These are phyloP conservation scores for Phytophthora niederhauseri DNA, from an alignment of 352 stramenopile species.

Conservation along the genomic window DNA sequence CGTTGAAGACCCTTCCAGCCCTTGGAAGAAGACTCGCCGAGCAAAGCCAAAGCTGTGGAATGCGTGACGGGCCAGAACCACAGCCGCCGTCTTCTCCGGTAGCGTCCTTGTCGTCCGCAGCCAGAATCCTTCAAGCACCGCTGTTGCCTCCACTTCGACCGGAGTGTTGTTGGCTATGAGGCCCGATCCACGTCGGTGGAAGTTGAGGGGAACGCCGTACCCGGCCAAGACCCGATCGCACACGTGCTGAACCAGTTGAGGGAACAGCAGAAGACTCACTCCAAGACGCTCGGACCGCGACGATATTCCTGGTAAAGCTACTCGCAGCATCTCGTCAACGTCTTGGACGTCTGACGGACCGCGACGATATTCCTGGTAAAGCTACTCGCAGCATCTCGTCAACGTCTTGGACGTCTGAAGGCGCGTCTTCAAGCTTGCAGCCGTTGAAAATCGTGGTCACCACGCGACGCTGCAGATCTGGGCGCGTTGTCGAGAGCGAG, in stretches of 20 bases:
- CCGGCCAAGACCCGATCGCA: conserved; percentile 40
- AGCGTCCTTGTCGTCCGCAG: conserved; percentile 19
- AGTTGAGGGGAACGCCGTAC: conserved; percentile 27
- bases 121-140: conserved; percentile 25
- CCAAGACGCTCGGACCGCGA: conserved; percentile 31
- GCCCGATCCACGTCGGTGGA: conserved; percentile 12
- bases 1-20: conserved; percentile 7
- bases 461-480: conserved; percentile 25
- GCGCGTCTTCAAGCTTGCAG: conserved; percentile 1
- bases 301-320: not conserved
- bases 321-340: conserved; percentile 7
- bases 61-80: conserved; percentile 28
- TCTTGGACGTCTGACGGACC: not conserved
- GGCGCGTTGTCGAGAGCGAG: not conserved
- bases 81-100: conserved; percentile 28
- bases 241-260: conserved; percentile 25
- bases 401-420: not conserved
- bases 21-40: conserved; percentile 39
- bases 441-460: conserved; percentile 25
- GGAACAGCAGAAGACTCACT: conserved; percentile 34
- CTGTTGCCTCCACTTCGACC: conserved; percentile 1
- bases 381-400: conserved; percentile 4
- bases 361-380: not conserved
- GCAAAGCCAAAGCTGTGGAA: conserved; percentile 47
- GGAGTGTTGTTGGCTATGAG: not conserved